Conservation (phyloP, 2,329 filamentous ascomycete genomes). For the Ceratocystis lukuohia region DNA sequence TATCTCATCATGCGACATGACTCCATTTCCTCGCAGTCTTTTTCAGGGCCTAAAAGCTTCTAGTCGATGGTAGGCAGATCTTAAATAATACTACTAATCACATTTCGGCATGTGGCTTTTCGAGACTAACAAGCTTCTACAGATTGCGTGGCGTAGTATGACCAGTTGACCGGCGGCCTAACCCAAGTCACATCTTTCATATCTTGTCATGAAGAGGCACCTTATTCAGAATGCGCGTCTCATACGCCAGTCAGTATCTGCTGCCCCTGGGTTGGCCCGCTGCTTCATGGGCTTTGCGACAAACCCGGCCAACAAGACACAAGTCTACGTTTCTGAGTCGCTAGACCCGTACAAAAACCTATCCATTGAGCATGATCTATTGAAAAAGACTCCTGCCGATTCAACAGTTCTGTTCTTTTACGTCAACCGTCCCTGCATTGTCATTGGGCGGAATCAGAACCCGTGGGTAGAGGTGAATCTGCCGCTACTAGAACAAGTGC, state of each 20-base stretch:
- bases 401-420: constrained; percentile 79
- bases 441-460: constrained; percentile 94
- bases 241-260: background rate
- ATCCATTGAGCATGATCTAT: constrained; percentile 80
- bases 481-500: constrained; percentile 33
- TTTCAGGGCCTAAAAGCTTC: too few relatives aligned
- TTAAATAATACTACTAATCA: background rate
- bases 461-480: constrained; percentile 89
- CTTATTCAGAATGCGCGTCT: background rate
- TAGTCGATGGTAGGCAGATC: background rate
- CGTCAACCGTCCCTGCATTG: constrained; percentile 70
- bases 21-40: too few relatives aligned
- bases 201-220: background rate
- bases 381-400: constrained; percentile 56
- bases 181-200: background rate
- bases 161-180: background rate
- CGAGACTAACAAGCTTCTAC: background rate
- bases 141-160: background rate
- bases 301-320: constrained; percentile 36
- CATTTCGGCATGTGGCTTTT: background rate
- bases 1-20: background rate
- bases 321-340: constrained; percentile 59
- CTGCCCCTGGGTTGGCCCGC: background rate
- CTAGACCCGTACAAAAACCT: constrained; percentile 78
- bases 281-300: constrained; percentile 30